A percentile compares a stretch with the other conserved stretches of the same genome.
These are phyloP conservation scores for Fusarium begoniae DNA, from an alignment of 2,329 filamentous ascomycete species.

Conservation along the genomic window DNA sequence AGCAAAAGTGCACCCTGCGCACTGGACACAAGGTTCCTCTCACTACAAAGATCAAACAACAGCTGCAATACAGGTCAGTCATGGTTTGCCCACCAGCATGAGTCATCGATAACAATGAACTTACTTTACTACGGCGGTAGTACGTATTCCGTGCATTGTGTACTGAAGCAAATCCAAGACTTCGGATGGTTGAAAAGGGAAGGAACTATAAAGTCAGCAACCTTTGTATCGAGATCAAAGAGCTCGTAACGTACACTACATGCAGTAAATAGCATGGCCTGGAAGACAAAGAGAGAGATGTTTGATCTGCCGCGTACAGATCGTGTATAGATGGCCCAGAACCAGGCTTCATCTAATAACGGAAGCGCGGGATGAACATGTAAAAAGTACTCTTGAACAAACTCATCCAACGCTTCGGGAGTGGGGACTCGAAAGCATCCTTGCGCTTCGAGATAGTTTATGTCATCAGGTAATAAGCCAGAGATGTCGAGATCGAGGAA, in stretches of 20 bases:
- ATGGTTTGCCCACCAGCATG: too few species aligned
- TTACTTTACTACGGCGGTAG: conserved; percentile 22
- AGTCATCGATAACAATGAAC: background rate
- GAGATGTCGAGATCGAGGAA: conserved; percentile 20
- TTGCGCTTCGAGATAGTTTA: conserved; percentile 20
- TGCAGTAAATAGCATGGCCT: conserved; percentile 25
- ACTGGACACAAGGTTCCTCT: conserved; percentile 1
- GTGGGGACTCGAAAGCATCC: conserved; percentile 23
- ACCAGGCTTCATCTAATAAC: background rate
- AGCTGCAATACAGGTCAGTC: background rate
- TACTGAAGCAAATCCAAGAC: conserved; percentile 17
- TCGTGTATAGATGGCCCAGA: conserved; percentile 18
- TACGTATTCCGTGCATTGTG: conserved; percentile 15
- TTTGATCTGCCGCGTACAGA: background rate
- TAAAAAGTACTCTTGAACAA: background rate
- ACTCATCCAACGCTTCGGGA: conserved; percentile 6
- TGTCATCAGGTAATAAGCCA: conserved; percentile 1
- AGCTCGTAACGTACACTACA: conserved; percentile 9
- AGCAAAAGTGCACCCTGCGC: conserved; percentile 16
- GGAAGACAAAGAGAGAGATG: conserved; percentile 17
- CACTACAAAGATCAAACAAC: conserved; percentile 17
- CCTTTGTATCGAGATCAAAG: fast-evolving
- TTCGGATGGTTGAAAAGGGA: background rate
- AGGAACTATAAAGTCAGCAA: conserved; percentile 11
- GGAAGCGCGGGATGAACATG: background rate